phyloP scores from a whole-genome alignment of 2,329 filamentous ascomycete genomes.

The Claviceps humidiphila region DNA sequence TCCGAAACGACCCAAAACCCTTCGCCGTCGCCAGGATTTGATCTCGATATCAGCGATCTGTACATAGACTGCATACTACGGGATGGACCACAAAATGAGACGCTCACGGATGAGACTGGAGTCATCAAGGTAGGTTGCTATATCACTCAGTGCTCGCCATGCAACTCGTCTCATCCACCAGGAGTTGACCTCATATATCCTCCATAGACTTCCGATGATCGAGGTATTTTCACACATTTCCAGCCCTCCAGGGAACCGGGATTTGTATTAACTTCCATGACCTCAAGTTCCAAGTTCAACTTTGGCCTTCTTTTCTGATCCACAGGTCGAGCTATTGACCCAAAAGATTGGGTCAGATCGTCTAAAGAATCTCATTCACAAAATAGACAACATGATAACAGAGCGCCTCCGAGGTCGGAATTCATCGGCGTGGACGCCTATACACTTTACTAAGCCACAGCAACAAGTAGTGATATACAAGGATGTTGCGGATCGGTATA shows the following conservation, averaged over 20 bases:
- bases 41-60: neutral
- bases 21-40: neutral
- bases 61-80: conserved; percentile 3
- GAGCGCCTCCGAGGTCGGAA: neutral
- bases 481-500: conserved; percentile 1
- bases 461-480: neutral
- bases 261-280: neutral
- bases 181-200: neutral
- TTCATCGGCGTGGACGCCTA: neutral
- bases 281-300: conserved; percentile 11
- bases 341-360: conserved; percentile 7
- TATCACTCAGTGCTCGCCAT: neutral
- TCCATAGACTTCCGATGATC: conserved; percentile 3
- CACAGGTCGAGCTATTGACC: conserved; percentile 16
- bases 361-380: conserved; percentile 8
- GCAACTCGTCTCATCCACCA: neutral
- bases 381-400: conserved; percentile 7
- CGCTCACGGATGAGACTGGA: conserved; percentile 1
- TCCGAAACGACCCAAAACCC: neutral
- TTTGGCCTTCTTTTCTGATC: conserved; percentile 23
- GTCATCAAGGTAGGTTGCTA: conserved; percentile 2
- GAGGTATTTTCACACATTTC: neutral
- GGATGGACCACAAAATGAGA: neutral
- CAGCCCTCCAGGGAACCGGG: neutral
- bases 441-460: conserved; percentile 1